phyloP scores from a whole-genome alignment of 371 early-diverging fungal species.

The Mortierella sp. region DNA sequence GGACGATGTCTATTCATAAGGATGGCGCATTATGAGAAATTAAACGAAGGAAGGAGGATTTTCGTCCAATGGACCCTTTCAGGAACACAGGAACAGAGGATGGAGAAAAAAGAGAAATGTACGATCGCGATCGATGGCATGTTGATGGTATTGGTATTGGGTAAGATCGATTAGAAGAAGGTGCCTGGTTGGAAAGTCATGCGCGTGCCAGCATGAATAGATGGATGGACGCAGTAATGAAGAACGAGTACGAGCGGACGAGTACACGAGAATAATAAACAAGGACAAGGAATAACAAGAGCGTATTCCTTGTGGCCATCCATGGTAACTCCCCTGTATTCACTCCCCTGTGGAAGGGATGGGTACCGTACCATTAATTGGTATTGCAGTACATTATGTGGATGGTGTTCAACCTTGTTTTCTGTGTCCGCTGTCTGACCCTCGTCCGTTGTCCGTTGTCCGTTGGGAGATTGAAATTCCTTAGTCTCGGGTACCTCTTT shows the following conservation, averaged over 20 bases:
- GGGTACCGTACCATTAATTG: too few relatives aligned
- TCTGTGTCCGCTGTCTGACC: background rate
- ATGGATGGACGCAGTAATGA: background rate
- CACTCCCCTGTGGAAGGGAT: too few relatives aligned
- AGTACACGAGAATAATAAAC: background rate
- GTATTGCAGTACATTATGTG: too few relatives aligned
- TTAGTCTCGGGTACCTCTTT: background rate
- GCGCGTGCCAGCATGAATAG: background rate
- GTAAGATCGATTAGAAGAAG: background rate
- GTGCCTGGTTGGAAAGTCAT: background rate
- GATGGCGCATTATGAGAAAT: too few relatives aligned
- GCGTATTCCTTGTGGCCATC: background rate
- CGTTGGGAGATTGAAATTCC: background rate
- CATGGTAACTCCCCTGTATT: too few relatives aligned
- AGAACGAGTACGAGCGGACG: background rate
- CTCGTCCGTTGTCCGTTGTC: too few relatives aligned
- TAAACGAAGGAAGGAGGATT: background rate
- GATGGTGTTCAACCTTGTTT: conserved; percentile 4
- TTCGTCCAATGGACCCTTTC: background rate
- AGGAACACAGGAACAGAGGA: background rate
- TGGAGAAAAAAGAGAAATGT: background rate
- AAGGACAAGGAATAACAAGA: background rate
- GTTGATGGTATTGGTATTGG: background rate
- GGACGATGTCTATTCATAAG: background rate
- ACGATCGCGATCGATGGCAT: background rate